Percentiles rank a stretch among this genome's conserved stretches.
Evolutionary conservation across 2,329 filamentous ascomycete genomes (phyloP).

Genomic region (Samsoniella hepiali): DNA sequence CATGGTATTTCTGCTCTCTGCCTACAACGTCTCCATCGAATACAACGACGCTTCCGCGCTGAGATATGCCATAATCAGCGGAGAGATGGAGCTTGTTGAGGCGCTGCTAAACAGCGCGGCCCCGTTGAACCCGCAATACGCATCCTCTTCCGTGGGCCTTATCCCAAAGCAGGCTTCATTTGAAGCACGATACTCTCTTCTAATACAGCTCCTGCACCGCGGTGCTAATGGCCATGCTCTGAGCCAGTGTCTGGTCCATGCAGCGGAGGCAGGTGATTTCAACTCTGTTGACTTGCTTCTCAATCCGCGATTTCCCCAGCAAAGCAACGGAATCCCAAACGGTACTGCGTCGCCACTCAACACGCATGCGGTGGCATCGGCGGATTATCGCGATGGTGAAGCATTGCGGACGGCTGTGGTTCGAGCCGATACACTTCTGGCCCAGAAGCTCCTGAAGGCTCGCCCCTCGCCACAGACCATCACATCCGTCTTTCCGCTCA

Average conservation of each 20-base stretch:
- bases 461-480: slow-evolving; percentile 48
- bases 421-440: slow-evolving; percentile 43
- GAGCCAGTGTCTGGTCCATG: slow-evolving; percentile 49
- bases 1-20: slow-evolving; percentile 52
- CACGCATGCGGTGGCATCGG: slow-evolving; percentile 48
- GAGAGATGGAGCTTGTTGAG: slow-evolving; percentile 45
- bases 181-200: slow-evolving; percentile 43
- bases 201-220: slow-evolving; percentile 46
- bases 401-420: slow-evolving; percentile 49
- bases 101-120: slow-evolving; percentile 46
- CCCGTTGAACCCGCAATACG: slow-evolving; percentile 41
- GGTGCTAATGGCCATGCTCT: slow-evolving; percentile 48
- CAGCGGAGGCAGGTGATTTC: slow-evolving; percentile 46
- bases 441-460: slow-evolving; percentile 43
- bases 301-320: slow-evolving; percentile 43
- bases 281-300: slow-evolving; percentile 49
- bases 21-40: slow-evolving; percentile 53
- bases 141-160: slow-evolving; percentile 48
- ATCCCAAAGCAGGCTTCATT: slow-evolving; percentile 46
- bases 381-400: slow-evolving; percentile 49
- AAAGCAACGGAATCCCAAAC: slow-evolving; percentile 19
- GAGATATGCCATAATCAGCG: slow-evolving; percentile 22
- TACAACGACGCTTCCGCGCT: slow-evolving; percentile 36
- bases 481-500: slow-evolving; percentile 46
- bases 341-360: slow-evolving; percentile 34